Evolutionary conservation across 2,329 filamentous ascomycete species (phyloP).

Genomic region (Exophiala sideris): DNA sequence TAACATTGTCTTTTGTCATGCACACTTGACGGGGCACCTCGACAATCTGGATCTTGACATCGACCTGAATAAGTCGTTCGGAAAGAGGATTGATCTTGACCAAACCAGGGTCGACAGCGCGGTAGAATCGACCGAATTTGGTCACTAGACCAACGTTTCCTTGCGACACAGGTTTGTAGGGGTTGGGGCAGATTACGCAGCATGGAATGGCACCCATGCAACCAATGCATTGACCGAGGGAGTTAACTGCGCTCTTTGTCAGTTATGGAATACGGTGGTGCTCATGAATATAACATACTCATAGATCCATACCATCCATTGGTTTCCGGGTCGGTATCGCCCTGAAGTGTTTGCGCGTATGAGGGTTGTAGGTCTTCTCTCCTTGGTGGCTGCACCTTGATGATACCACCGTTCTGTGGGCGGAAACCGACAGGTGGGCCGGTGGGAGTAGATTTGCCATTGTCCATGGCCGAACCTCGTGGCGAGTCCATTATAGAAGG

Average conservation of each 20-base stretch:
- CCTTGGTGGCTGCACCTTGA: slow-evolving; percentile 74
- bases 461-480: slow-evolving; percentile 22
- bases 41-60: slow-evolving; percentile 99
- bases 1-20: slow-evolving; percentile 99
- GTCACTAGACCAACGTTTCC: slow-evolving; percentile 94
- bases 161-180: slow-evolving; percentile 87
- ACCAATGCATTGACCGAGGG: slow-evolving; percentile 70
- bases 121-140: slow-evolving; percentile 90
- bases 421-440: slow-evolving; percentile 43
- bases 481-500: slow-evolving; percentile 26
- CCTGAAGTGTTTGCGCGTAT: slow-evolving; percentile 66
- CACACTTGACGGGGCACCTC: slow-evolving; percentile 93
- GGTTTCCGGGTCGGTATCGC: slow-evolving; percentile 63
- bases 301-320: slow-evolving; percentile 88
- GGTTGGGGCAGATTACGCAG: slow-evolving; percentile 90
- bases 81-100: slow-evolving; percentile 96
- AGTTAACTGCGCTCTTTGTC: slow-evolving; percentile 56
- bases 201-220: slow-evolving; percentile 83
- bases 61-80: slow-evolving; percentile 83
- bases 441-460: slow-evolving; percentile 35
- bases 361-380: slow-evolving; percentile 80
- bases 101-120: slow-evolving; percentile 91
- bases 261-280: background rate
- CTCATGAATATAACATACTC: slow-evolving; percentile 56
- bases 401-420: slow-evolving; percentile 48